phyloP scores from a whole-genome alignment of 140 eudicot genomes.

The Senecio squalidus region DNA sequence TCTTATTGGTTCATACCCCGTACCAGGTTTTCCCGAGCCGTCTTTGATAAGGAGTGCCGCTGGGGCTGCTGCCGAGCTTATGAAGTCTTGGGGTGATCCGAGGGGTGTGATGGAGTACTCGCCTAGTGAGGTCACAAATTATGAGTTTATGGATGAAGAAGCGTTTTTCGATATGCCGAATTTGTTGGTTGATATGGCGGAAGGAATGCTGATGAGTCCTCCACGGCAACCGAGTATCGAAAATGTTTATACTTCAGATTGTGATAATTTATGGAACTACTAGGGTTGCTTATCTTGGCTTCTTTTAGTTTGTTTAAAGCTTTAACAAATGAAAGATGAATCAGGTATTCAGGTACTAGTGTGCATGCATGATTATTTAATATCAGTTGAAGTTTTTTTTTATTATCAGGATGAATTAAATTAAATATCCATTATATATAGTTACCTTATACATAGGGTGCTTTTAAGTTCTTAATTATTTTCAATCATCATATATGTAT shows the following conservation, averaged over 20 bases:
- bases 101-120: not conserved
- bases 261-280: constrained; percentile 50
- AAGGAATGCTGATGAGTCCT: constrained; percentile 61
- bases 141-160: constrained; percentile 45
- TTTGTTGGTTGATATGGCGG: constrained; percentile 54
- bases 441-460: no score
- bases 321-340: not conserved
- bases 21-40: constrained; percentile 47
- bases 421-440: no score
- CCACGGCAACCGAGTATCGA: constrained; percentile 29
- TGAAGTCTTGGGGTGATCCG: constrained; percentile 1
- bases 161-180: constrained; percentile 44
- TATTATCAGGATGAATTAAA: no score
- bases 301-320: not conserved
- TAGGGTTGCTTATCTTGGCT: no score
- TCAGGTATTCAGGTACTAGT: no score
- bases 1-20: constrained; percentile 33
- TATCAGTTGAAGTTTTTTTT: no score
- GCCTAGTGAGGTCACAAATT: not conserved
- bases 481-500: no score
- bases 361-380: no score
- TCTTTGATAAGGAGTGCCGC: constrained; percentile 46
- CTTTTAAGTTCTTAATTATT: no score
- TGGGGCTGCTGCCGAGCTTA: constrained; percentile 39
- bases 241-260: constrained; percentile 24